These are phyloP conservation scores for Trametes villosa DNA, from an alignment of 768 basidiomycete genomes.

Conservation along the genomic window DNA sequence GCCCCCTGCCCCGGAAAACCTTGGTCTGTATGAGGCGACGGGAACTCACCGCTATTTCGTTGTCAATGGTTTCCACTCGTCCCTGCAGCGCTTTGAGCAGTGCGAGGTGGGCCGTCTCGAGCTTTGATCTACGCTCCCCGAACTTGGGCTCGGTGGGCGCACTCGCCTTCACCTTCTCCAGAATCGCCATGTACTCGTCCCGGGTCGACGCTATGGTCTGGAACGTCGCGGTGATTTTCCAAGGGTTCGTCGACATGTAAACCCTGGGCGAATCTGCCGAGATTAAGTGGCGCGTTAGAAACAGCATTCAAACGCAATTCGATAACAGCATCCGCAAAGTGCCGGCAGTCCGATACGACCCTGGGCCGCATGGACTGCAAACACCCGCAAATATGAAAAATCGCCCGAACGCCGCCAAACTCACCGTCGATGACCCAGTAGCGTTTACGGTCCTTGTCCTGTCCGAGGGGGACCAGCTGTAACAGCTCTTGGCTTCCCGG, in stretches of 20 bases:
- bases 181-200: slow-evolving; percentile 69
- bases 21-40: not conserved
- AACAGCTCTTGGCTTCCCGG: slow-evolving; percentile 69
- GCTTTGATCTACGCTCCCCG: slow-evolving; percentile 56
- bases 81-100: slow-evolving; percentile 66
- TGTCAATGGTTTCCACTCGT: slow-evolving; percentile 67
- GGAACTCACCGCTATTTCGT: slow-evolving; percentile 69
- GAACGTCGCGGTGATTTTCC: slow-evolving; percentile 85
- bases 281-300: slow-evolving; percentile 36
- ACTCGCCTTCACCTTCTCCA: slow-evolving; percentile 61
- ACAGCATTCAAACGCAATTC: not conserved
- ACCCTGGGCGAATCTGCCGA: slow-evolving; percentile 79
- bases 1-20: not conserved
- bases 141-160: slow-evolving; percentile 50
- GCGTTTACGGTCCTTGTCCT: slow-evolving; percentile 74
- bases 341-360: slow-evolving; percentile 37
- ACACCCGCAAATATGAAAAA: slow-evolving; percentile 68
- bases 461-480: slow-evolving; percentile 72
- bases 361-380: slow-evolving; percentile 49
- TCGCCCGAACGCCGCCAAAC: slow-evolving; percentile 39
- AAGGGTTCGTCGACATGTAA: slow-evolving; percentile 86
- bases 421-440: slow-evolving; percentile 91
- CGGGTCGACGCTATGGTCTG: slow-evolving; percentile 70
- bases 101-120: slow-evolving; percentile 61
- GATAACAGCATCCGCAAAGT: slow-evolving; percentile 45